These are phyloP conservation scores for Ustilago sp. DNA, from an alignment of 1,284 basidiomycete species.

Conservation along the genomic window DNA sequence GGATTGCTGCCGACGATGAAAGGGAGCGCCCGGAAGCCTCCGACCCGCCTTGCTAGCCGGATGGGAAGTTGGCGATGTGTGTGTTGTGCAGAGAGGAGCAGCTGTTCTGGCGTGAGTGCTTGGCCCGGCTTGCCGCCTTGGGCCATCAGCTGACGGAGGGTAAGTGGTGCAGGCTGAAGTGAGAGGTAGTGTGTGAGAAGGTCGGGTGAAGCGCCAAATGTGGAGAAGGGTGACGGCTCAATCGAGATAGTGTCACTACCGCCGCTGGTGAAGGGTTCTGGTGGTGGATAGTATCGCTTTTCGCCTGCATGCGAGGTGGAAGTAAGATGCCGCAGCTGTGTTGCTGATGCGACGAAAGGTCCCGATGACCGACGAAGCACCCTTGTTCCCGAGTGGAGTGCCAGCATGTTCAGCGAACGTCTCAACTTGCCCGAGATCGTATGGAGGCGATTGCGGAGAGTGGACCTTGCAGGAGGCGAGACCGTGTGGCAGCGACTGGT, in stretches of 20 bases:
- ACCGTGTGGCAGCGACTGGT: no score
- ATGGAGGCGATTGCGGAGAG: neutral
- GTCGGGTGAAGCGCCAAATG: constrained; percentile 63
- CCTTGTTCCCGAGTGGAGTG: constrained; percentile 12
- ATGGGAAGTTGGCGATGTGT: constrained; percentile 67
- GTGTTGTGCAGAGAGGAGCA: constrained; percentile 62
- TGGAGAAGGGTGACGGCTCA: constrained; percentile 46
- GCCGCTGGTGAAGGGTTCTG: constrained; percentile 39
- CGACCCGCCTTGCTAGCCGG: constrained; percentile 65
- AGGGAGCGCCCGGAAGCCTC: constrained; percentile 67
- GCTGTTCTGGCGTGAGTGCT: constrained; percentile 55
- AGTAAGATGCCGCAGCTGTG: constrained; percentile 14
- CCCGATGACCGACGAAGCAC: constrained; percentile 5
- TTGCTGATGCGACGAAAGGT: neutral
- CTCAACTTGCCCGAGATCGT: neutral
- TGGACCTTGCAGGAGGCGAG: neutral
- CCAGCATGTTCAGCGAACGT: constrained; percentile 12
- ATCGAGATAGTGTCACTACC: constrained; percentile 23
- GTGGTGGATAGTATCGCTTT: constrained; percentile 49
- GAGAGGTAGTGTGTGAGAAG: constrained; percentile 58
- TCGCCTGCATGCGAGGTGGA: constrained; percentile 24
- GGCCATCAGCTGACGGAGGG: constrained; percentile 60
- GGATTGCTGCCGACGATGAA: constrained; percentile 89
- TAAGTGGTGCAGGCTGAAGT: constrained; percentile 59
- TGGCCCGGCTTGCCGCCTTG: constrained; percentile 59